A percentile compares a stretch with the other conserved stretches of the same genome.
Evolutionary conservation across 805 yeast genomes (phyloP).

Genomic region (Kuraishia piskuri): DNA sequence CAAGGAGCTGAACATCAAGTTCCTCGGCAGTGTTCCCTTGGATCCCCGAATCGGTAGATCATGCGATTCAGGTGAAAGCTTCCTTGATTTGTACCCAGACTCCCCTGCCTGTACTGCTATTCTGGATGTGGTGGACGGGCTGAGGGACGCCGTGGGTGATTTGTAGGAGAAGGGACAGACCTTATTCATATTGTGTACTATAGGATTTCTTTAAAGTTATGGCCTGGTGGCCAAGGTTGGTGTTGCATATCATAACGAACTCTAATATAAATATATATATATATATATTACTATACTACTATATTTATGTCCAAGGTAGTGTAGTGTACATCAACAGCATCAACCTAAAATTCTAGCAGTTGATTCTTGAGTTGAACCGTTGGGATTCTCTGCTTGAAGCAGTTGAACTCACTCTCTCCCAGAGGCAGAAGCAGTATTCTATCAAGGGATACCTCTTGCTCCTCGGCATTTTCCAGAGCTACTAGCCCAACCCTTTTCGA

Average conservation of each 20-base stretch:
- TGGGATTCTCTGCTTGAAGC: conserved; percentile 17
- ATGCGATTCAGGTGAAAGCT: conserved; percentile 82
- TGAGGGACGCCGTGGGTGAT: conserved; percentile 45
- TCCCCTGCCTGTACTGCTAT: conserved; percentile 90
- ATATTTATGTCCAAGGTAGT: not conserved
- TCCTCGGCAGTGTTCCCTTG: conserved; percentile 86
- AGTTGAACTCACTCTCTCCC: conserved; percentile 36
- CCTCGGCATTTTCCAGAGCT: conserved; percentile 2
- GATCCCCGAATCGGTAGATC: conserved; percentile 91
- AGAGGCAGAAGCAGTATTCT: conserved; percentile 29
- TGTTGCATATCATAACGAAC: not conserved
- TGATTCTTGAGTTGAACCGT: conserved; percentile 2
- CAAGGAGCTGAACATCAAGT: conserved; percentile 66
- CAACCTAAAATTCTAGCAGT: not conserved
- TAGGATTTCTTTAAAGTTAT: not conserved
- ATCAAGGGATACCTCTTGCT: conserved; percentile 16
- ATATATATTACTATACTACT: not conserved
- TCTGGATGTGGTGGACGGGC: conserved; percentile 67
- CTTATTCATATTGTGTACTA: not conserved
- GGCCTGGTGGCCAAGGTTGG: not conserved
- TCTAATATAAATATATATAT: not conserved
- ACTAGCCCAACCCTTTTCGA: conserved; percentile 34
- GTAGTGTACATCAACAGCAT: not conserved
- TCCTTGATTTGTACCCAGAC: conserved; percentile 76
- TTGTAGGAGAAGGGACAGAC: not conserved